Evolutionary conservation across 2,329 filamentous ascomycete genomes (phyloP).

Genomic region (Cladosporium velox): DNA sequence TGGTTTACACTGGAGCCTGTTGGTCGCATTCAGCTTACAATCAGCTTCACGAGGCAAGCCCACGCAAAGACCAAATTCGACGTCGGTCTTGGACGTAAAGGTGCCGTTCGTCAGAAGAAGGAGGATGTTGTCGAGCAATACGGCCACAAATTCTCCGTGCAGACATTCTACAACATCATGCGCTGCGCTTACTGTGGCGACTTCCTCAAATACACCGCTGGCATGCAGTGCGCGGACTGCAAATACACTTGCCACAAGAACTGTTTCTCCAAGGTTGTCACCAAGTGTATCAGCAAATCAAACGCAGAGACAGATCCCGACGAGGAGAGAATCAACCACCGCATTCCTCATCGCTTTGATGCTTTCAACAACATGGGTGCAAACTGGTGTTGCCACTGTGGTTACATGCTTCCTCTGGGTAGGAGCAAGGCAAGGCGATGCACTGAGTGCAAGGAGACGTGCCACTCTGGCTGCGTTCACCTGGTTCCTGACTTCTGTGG

Average conservation of each 20-base stretch:
- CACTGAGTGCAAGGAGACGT: constrained; percentile 89
- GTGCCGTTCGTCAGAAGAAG: constrained; percentile 94
- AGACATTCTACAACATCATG: constrained; percentile 99
- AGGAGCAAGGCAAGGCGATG: constrained; percentile 95
- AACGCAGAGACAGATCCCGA: constrained; percentile 98
- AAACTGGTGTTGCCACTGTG: constrained; percentile 99
- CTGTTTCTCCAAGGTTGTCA: constrained; percentile 94
- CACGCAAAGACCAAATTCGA: constrained; percentile 82
- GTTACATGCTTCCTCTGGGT: constrained; percentile 91
- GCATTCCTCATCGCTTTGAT: constrained; percentile 95
- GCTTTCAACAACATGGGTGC: constrained; percentile 97
- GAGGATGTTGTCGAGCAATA: constrained; percentile 99
- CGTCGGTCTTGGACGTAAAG: constrained; percentile 88
- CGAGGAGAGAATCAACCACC: constrained; percentile 99
- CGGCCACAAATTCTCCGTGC: constrained; percentile 97
- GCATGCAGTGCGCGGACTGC: constrained; percentile 99
- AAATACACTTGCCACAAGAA: constrained; percentile 99
- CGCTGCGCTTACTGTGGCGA: constrained; percentile 96
- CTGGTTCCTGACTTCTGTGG: constrained; percentile 98
- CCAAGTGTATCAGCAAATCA: constrained; percentile 99
- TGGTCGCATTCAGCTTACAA: constrained; percentile 84
- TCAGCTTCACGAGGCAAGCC: constrained; percentile 90
- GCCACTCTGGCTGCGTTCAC: constrained; percentile 87
- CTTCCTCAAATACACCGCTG: constrained; percentile 96
- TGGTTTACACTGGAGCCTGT: constrained; percentile 98